Evolutionary conservation across 1,139 yeast genomes (phyloP), one percentile per base, ranked within the genome.

Genomic region (Entelexis paramagnoliae): DNA sequence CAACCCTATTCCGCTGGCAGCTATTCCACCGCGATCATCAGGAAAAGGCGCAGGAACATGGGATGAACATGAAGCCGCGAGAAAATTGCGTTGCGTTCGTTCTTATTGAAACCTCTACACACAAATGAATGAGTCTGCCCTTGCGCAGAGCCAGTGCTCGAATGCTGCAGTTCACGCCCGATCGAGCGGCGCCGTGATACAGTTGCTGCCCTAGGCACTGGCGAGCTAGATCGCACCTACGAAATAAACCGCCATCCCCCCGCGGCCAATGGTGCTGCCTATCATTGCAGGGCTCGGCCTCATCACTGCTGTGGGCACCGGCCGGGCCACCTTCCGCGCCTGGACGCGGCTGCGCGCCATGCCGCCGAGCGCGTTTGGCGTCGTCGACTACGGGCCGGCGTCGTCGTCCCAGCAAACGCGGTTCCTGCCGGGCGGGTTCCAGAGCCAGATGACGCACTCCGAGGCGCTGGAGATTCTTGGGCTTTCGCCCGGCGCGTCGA

Each of bases 381-480:
- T 57, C 13, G 52, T 58, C 46, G 43, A 51, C 33, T 34, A 24
- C 10, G 45, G 48, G 6, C 29, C 48, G 13, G 19, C 41, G 10
- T 28, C 24, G 29, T 39, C 49, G 13, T n/a, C n/a, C n/a, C 20
- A 38, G 20, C 28, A 22, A 17, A 20, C 47, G 19, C 54, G 53
- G 22, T 60, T 57, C 34, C 46, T 54, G 20, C 58, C 52, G 17
- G 72, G 72, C 14, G 72, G 72, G 6, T 68, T 68, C 51, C 64
- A 66, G 35, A 49, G 49, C 7, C 54, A 56, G 26, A 68, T 68
- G 72, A 62, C 69, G 2, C 58, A 59, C 36, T 58, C 60, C 28
- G 72, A 68, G 55, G 72, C 72, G 6, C 55, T 61, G 50, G 59
- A 62, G 51, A 63, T 68, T 3, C 60, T 68, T 28, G 69, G 66